phyloP scores from a whole-genome alignment of 1,139 yeast species.

The Hansenula lynferdii region DNA sequence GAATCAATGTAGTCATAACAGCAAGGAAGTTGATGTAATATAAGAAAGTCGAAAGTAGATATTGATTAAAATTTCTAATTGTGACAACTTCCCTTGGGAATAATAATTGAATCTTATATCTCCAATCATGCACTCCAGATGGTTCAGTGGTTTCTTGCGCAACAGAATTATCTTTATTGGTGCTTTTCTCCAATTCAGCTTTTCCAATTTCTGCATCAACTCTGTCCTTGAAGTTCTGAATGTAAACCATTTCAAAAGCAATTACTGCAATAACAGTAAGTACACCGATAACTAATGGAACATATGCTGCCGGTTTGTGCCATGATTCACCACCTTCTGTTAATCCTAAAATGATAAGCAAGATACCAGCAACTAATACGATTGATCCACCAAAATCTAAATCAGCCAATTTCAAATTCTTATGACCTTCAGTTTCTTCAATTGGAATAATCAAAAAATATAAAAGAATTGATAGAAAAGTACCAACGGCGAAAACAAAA shows the following conservation, averaged over 20 bases:
- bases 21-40: conserved; percentile 12
- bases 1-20: conserved; percentile 7
- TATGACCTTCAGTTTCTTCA: conserved; percentile 16
- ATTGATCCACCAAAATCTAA: conserved; percentile 26
- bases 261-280: conserved; percentile 6
- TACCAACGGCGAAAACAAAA: conserved; percentile 22
- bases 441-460: conserved; percentile 17
- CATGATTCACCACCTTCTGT: conserved; percentile 32
- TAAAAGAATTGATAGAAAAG: conserved; percentile 10
- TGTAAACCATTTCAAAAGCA: conserved; percentile 13
- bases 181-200: background rate
- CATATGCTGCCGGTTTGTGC: conserved; percentile 27
- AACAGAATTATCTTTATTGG: background rate
- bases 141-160: background rate
- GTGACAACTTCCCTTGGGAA: conserved; percentile 18
- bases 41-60: conserved; percentile 10
- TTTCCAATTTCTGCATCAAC: background rate
- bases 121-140: conserved; percentile 7
- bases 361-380: conserved; percentile 24
- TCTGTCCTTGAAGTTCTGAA: conserved; percentile 4
- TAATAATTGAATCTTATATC: conserved; percentile 14
- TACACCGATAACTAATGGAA: conserved; percentile 19
- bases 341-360: conserved; percentile 28
- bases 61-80: conserved; percentile 18
- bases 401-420: conserved; percentile 13